Evolutionary conservation across 805 yeast genomes (phyloP), one percentile per base, ranked within the genome.

Genomic region (Pichia gijzeniarum): DNA sequence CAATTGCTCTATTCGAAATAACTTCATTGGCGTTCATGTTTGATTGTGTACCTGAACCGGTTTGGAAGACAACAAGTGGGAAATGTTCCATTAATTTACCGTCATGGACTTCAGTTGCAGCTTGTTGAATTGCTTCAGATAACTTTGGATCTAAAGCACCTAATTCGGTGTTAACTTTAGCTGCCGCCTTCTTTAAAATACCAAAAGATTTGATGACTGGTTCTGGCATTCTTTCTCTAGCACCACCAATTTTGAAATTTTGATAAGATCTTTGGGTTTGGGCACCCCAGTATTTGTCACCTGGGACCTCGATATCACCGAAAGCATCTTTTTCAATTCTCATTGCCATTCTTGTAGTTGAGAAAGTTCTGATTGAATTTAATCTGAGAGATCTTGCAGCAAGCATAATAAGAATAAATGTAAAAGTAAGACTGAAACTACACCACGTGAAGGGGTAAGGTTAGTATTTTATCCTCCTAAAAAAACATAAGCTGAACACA

Each of bases 1-100:
- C 98, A 67, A 93, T 93, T 58, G 99, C 99, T 62, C 99, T 82
- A 79, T 93, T 93, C 46, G 96, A 87, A 61, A 93, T 93, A 56
- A 93, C 99, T 74, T 93, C 99, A 68, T 93, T 93, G 63, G 98
- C 96, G 69, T 93, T 91, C 98, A 93, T 93, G 76, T 93, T 93
- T 52, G 95, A 83, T 71, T 93, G 99, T 48, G 99, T 93, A 66
- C 99, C 99, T 28, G 96, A 86, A 49, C 99, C 99, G 49, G 99
- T 93, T 74, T 93, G 99, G 85, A 89, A 93, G 32, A 93, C 97
- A 48, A 93, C 99, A 65, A 93, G 75, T 48, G 99, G 99, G 82
- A 93, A 93, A 69, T 93, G 96, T 60, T 85, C 95, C 52, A 80
- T 76, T 63, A 93, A 77, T 67, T 88, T 86, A 54, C 99, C 99